Percentiles rank a stretch among this genome's conserved stretches.
These are phyloP conservation scores for Gymnopilus junonius DNA, from an alignment of 768 basidiomycete genomes.

Conservation along the genomic window DNA sequence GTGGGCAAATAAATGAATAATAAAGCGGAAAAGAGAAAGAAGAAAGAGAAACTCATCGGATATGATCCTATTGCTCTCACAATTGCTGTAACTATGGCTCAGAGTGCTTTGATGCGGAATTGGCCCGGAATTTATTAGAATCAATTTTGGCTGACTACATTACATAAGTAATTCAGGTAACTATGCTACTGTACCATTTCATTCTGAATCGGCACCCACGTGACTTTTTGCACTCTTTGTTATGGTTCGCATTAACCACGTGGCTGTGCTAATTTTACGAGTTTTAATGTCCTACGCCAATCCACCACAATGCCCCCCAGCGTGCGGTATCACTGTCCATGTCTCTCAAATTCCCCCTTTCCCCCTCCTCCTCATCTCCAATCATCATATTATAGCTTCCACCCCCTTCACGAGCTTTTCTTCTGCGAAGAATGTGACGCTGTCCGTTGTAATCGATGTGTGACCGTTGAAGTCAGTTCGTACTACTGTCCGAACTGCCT, in stretches of 20 bases:
- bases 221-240: too few relatives aligned
- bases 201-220: too few relatives aligned
- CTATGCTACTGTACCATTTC: too few relatives aligned
- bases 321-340: constrained; percentile 74
- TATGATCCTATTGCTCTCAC: too few relatives aligned
- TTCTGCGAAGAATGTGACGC: constrained; percentile 99
- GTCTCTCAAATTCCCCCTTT: constrained; percentile 58
- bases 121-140: too few relatives aligned
- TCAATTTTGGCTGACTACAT: too few relatives aligned
- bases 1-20: too few relatives aligned
- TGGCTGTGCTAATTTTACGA: neutral
- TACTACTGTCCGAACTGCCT: constrained; percentile 99
- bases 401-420: constrained; percentile 83
- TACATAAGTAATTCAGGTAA: too few relatives aligned
- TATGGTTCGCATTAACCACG: neutral
- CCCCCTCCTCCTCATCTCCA: constrained; percentile 78
- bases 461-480: constrained; percentile 90
- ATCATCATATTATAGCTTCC: constrained; percentile 82
- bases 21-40: too few relatives aligned
- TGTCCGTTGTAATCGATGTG: constrained; percentile 91
- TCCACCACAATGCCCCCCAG: constrained; percentile 37
- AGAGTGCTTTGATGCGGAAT: too few relatives aligned
- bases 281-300: neutral
- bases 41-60: too few relatives aligned
- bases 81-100: too few relatives aligned